Evolutionary conservation across 2,329 filamentous ascomycete species (phyloP).

Genomic region (Emergomyces africanus): DNA sequence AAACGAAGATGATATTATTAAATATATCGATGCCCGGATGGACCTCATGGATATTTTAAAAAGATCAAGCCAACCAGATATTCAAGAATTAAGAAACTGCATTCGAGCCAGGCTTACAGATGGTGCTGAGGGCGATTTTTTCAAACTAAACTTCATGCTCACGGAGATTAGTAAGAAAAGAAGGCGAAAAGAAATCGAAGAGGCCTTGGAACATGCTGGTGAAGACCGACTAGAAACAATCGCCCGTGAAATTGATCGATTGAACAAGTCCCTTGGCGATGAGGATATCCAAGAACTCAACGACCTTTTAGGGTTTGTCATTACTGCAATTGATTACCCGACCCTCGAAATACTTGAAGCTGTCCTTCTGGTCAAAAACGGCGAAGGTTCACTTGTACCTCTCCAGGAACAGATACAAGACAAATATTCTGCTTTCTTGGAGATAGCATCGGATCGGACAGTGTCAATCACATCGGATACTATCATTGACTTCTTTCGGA

Average conservation of each 20-base stretch:
- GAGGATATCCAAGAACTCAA: conserved; percentile 20
- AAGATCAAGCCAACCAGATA: conserved; percentile 9
- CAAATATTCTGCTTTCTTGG: conserved; percentile 15
- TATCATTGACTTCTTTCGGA: conserved; percentile 12
- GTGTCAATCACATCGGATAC: conserved; percentile 14
- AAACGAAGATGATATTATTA: conserved; percentile 14
- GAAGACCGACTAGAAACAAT: conserved; percentile 16
- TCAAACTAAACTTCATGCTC: conserved; percentile 15
- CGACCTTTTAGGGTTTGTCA: conserved; percentile 17
- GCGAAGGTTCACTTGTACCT: conserved; percentile 15
- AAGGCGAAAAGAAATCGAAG: conserved; percentile 17
- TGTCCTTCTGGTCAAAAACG: conserved; percentile 13
- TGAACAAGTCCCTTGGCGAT: conserved; percentile 13
- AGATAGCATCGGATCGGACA: conserved; percentile 5
- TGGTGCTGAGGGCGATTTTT: conserved; percentile 16
- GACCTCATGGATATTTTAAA: conserved; percentile 16
- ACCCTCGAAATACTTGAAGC: conserved; percentile 12
- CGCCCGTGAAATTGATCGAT: conserved; percentile 13
- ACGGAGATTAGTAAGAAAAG: conserved; percentile 17
- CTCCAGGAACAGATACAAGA: conserved; percentile 12
- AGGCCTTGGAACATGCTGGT: conserved; percentile 15
- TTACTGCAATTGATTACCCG: conserved; percentile 11
- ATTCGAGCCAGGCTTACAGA: conserved; percentile 13
- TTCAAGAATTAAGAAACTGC: conserved; percentile 12
- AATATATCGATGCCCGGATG: conserved; percentile 16